These are phyloP conservation scores for Amanita pseudoporphyria DNA, from an alignment of 768 basidiomycete genomes.

Conservation along the genomic window DNA sequence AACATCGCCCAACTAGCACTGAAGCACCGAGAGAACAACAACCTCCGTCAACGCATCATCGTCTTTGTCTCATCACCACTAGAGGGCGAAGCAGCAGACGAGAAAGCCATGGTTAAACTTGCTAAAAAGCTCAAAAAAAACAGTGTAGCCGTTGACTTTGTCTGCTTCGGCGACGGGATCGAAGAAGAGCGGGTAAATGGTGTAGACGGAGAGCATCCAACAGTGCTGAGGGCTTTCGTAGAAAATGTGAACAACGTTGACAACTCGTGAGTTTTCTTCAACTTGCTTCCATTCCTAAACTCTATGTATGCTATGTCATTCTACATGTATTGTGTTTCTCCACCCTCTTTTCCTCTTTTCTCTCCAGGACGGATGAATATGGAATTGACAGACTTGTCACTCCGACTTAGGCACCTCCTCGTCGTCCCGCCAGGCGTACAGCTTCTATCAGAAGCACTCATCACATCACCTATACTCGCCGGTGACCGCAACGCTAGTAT, in stretches of 20 bases:
- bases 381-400: constrained; percentile 3
- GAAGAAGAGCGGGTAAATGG: constrained; percentile 23
- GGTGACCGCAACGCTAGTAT: constrained; percentile 64
- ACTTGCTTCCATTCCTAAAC: too few species aligned
- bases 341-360: background rate
- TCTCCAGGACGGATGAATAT: background rate
- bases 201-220: constrained; percentile 40
- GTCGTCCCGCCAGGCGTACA: constrained; percentile 67
- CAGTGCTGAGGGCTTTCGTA: constrained; percentile 69
- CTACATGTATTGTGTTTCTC: background rate
- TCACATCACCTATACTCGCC: constrained; percentile 74
- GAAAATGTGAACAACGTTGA: constrained; percentile 75
- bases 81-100: constrained; percentile 58
- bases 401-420: constrained; percentile 60
- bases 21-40: constrained; percentile 98
- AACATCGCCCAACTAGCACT: constrained; percentile 92
- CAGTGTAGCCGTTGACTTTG: constrained; percentile 90
- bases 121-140: constrained; percentile 99
- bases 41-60: constrained; percentile 90
- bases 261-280: constrained; percentile 59
- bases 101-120: constrained; percentile 74
- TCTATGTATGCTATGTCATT: background rate
- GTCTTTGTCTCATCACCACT: constrained; percentile 90
- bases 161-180: constrained; percentile 86
- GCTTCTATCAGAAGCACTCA: constrained; percentile 75